Evolutionary conservation across 164 flowering plant genomes (phyloP), one percentile per base, ranked within the genome.

Genomic region (Aristolochia californica): DNA sequence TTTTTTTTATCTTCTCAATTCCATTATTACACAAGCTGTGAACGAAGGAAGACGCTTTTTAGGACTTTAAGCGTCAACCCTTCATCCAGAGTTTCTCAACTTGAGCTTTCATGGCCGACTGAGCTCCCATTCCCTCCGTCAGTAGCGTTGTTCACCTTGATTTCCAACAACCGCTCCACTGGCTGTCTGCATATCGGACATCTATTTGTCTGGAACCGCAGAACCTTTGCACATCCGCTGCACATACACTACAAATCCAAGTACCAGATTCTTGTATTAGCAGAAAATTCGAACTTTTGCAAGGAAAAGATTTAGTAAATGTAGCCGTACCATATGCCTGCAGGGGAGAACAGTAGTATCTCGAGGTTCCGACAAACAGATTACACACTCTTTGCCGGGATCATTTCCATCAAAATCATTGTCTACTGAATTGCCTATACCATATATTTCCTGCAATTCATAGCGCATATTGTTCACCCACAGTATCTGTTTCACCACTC

Each of bases 261-360:
- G 22, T 14, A 59, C n/a, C 45, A 23, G 12, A 48, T 11, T 11
- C 17, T 34, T 21, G 28, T 34, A 34, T 34, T 34, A 34, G 40
- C 40, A 34, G 10, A 34, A 34, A 34, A 2, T 4, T 34, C 10
- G 7, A n/a, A 47, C 18, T 2, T 17, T 4, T n/a, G 20, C 50
- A 47, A 5, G 15, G 11, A 2, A 47, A 7, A 27, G 28, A 57
- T 43, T 1, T 23, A 22, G 8, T 44, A 15, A 10, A 34, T 34
- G 40, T 52, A 18, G 12, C 13, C 18, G 62, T 83, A 93, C 99
- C 99, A 93, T 93, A 73, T 93, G 99, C 43, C 99, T 80, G 64
- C 99, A 94, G 17, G 99, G 99, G 57, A 94, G 99, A 13, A 84
- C 96, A 62, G 97, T 83, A 16, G 96, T 90, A 68, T 94, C 99